A percentile compares a stretch with the other conserved stretches of the same genome.
phyloP scores from a whole-genome alignment of 2,329 filamentous ascomycete genomes.

The Trichoderma brevicompactum region DNA sequence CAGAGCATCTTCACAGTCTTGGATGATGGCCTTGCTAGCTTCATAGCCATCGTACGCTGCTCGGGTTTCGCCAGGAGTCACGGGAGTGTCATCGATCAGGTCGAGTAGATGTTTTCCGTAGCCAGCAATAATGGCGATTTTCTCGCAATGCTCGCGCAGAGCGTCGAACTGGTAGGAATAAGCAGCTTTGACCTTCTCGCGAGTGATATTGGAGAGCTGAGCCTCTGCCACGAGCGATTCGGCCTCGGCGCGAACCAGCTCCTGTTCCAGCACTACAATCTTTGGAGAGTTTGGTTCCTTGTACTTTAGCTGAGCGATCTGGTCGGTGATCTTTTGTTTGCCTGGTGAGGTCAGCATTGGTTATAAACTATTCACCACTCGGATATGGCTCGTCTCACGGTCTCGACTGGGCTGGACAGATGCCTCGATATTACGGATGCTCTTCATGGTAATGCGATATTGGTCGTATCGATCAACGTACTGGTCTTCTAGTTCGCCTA shows the following conservation, averaged over 20 bases:
- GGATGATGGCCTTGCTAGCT: slow-evolving; percentile 97
- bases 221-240: slow-evolving; percentile 99
- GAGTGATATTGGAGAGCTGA: slow-evolving; percentile 98
- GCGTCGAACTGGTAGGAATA: slow-evolving; percentile 99
- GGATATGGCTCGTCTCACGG: slow-evolving; percentile 62
- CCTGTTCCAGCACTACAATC: slow-evolving; percentile 97
- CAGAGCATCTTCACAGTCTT: slow-evolving; percentile 96
- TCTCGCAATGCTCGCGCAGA: slow-evolving; percentile 95
- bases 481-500: slow-evolving; percentile 96
- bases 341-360: slow-evolving; percentile 54
- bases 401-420: slow-evolving; percentile 98
- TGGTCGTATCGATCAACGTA: slow-evolving; percentile 99
- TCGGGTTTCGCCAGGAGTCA: slow-evolving; percentile 95
- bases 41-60: slow-evolving; percentile 97
- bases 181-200: slow-evolving; percentile 98
- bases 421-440: slow-evolving; percentile 97
- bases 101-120: slow-evolving; percentile 98
- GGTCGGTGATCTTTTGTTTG: slow-evolving; percentile 99
- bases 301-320: slow-evolving; percentile 98
- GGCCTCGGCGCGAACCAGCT: slow-evolving; percentile 96
- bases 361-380: neutral
- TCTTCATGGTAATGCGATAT: slow-evolving; percentile 99
- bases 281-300: slow-evolving; percentile 98
- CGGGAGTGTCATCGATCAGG: slow-evolving; percentile 92
- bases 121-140: slow-evolving; percentile 95